Conservation (phyloP, 768 basidiomycete genomes). For the Polyporus arcularius region DNA sequence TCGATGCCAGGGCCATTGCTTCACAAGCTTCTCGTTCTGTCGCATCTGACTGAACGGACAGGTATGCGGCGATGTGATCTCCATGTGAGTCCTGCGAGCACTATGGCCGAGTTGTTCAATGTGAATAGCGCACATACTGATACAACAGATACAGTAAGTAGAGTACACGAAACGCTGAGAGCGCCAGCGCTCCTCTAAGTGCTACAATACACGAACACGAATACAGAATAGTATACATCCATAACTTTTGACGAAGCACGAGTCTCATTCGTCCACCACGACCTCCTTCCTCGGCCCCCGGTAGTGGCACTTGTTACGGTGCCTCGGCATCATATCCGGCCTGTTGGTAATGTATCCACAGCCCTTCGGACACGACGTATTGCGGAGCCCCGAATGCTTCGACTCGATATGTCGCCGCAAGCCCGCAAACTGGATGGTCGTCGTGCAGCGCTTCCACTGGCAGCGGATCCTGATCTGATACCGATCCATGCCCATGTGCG, state of each 20-base stretch:
- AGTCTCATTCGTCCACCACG: not conserved
- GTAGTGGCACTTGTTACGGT: not conserved
- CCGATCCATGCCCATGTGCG: not conserved
- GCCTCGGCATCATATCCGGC: slow-evolving; percentile 6
- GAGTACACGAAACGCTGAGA: too few relatives aligned
- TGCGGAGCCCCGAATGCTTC: slow-evolving; percentile 4
- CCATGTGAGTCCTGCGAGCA: not conserved
- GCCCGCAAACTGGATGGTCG: slow-evolving; percentile 5
- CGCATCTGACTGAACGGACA: too few relatives aligned
- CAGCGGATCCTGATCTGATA: slow-evolving; percentile 2
- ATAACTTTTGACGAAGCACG: too few relatives aligned
- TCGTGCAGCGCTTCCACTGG: slow-evolving; percentile 3
- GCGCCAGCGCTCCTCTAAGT: too few relatives aligned
- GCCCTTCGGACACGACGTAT: slow-evolving; percentile 4
- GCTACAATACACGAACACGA: too few relatives aligned
- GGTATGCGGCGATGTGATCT: too few relatives aligned
- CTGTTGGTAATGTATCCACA: slow-evolving; percentile 4
- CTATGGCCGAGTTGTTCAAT: not conserved
- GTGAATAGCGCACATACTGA: not conserved
- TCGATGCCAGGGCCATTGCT: too few relatives aligned
- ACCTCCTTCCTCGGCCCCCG: not conserved
- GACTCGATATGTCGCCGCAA: slow-evolving; percentile 9
- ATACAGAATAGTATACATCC: too few relatives aligned
- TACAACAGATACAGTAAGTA: too few relatives aligned
- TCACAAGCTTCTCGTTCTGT: too few relatives aligned